Evolutionary conservation across 495 filamentous ascomycete species (phyloP).

Genomic region (Aspergillus kassunensis): DNA sequence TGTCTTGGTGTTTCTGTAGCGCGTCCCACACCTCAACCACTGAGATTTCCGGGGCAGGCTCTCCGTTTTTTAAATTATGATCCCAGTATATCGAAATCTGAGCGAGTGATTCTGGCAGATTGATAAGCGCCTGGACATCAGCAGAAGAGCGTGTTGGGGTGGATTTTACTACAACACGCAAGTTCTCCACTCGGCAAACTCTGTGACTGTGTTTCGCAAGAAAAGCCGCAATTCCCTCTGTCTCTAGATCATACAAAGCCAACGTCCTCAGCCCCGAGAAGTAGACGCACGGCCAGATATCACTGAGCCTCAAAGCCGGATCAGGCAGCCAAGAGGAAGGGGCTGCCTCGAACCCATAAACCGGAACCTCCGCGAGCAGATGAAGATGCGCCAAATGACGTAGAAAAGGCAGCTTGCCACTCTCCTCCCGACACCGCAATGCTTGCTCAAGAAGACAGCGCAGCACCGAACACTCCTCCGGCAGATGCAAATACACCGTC

Average conservation of each 20-base stretch:
- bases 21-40: neutral
- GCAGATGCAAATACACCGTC: neutral
- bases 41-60: neutral
- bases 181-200: neutral
- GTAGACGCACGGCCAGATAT: neutral
- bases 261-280: neutral
- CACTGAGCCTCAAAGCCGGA: neutral
- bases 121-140: neutral
- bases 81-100: neutral
- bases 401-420: neutral
- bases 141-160: neutral
- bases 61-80: neutral
- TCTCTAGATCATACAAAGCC: neutral
- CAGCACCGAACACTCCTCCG: neutral
- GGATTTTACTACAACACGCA: neutral
- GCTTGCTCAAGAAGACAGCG: neutral
- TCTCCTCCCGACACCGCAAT: neutral
- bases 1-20: neutral
- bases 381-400: neutral
- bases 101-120: neutral
- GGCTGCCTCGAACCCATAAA: neutral
- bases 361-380: neutral
- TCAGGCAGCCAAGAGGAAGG: neutral
- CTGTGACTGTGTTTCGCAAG: neutral
- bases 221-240: neutral